Evolutionary conservation across 352 stramenopile species (phyloP).

Genomic region (Pythium inflatum): DNA sequence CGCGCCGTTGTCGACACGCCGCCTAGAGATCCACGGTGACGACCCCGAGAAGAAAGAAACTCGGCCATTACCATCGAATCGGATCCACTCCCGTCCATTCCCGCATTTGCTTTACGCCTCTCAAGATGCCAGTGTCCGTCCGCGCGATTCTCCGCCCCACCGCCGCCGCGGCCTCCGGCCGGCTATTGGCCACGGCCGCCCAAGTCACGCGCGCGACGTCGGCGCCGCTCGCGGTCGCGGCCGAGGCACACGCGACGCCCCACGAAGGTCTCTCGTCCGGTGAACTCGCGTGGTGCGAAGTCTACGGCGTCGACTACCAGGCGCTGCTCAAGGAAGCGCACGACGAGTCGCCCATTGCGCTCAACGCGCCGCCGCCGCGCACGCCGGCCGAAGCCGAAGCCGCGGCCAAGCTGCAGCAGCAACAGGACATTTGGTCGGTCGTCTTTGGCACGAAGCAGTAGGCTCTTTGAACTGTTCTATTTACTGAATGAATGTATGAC

Average conservation of each 20-base stretch:
- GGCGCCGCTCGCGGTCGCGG: slow-evolving; percentile 21
- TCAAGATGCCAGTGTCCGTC: slow-evolving; percentile 6
- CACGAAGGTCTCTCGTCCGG: slow-evolving; percentile 54
- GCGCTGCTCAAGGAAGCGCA: slow-evolving; percentile 66
- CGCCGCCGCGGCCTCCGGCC: slow-evolving; percentile 6
- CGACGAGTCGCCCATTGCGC: slow-evolving; percentile 49
- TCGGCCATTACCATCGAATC: not conserved
- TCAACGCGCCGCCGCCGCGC: slow-evolving; percentile 13
- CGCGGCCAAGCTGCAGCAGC: not conserved
- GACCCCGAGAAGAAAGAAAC: not conserved
- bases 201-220: slow-evolving; percentile 28
- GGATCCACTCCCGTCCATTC: not conserved
- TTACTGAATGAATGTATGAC: too few relatives aligned
- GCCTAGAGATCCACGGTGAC: not conserved
- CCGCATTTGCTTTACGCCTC: not conserved
- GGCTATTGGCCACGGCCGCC: slow-evolving; percentile 18
- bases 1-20: slow-evolving; percentile 1
- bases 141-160: slow-evolving; percentile 3
- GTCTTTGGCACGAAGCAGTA: slow-evolving; percentile 32
- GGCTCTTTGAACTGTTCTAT: slow-evolving; percentile 1
- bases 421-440: slow-evolving; percentile 36
- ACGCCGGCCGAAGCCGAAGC: not conserved
- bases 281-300: slow-evolving; percentile 75
- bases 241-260: not conserved
- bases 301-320: slow-evolving; percentile 80